These are phyloP conservation scores for Spatholobus suberectus DNA, from an alignment of 306 rosid genomes.

Conservation along the genomic window DNA sequence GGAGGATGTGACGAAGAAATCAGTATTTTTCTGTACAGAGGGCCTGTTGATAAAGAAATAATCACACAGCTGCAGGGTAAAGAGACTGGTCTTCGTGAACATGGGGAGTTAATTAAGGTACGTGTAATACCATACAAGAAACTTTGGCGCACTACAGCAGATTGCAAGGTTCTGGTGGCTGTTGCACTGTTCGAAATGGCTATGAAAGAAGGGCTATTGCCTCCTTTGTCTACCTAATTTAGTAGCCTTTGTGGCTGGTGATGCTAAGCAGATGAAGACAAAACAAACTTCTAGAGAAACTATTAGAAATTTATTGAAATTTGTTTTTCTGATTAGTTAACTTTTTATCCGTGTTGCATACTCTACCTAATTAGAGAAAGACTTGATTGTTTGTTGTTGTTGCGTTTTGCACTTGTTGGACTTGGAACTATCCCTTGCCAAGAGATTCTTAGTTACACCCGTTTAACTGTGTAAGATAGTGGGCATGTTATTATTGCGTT, in stretches of 20 bases:
- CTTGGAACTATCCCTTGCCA: neutral
- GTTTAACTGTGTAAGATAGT: neutral
- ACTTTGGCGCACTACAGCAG: slow-evolving; percentile 86
- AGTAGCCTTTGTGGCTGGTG: neutral
- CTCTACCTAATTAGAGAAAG: neutral
- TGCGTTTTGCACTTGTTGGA: neutral
- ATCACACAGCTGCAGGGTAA: slow-evolving; percentile 77
- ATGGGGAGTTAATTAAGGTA: slow-evolving; percentile 88
- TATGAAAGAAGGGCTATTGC: slow-evolving; percentile 66
- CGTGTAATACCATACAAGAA: slow-evolving; percentile 71
- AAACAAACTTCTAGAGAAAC: neutral
- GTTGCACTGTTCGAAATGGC: slow-evolving; percentile 88
- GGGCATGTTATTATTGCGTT: neutral
- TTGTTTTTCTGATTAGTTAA: neutral
- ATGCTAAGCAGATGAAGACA: neutral
- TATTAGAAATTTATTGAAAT: neutral
- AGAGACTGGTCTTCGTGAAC: slow-evolving; percentile 87
- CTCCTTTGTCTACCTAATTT: slow-evolving; percentile 43
- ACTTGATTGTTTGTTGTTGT: neutral
- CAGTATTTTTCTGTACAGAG: slow-evolving; percentile 73
- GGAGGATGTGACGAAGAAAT: slow-evolving; percentile 97
- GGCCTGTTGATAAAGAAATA: slow-evolving; percentile 60
- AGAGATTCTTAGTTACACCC: neutral
- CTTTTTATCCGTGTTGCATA: neutral
- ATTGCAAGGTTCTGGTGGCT: slow-evolving; percentile 81